Percentiles rank a stretch among this genome's conserved stretches.
These are phyloP conservation scores for Westerdykella sp. DNA, from an alignment of 2,329 filamentous ascomycete genomes.

Conservation along the genomic window DNA sequence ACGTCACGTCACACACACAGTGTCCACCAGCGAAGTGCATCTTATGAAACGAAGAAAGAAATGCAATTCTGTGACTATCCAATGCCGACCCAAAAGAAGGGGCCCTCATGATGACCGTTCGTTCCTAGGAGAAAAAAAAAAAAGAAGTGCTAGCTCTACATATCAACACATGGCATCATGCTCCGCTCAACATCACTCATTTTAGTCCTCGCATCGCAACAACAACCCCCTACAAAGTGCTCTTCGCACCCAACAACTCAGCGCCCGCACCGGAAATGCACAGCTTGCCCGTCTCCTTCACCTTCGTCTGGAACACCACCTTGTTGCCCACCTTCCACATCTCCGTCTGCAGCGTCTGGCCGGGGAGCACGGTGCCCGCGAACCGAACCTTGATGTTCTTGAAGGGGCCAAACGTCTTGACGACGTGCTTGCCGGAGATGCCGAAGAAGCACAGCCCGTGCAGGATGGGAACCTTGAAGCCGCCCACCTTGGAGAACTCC, in stretches of 20 bases:
- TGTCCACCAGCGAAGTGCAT: too few species aligned
- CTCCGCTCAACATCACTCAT: background rate
- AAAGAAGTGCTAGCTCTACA: background rate
- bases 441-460: constrained; percentile 97
- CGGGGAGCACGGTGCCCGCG: constrained; percentile 76
- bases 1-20: too few species aligned
- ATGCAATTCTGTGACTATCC: too few species aligned
- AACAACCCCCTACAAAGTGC: constrained; percentile 28
- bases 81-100: too few species aligned
- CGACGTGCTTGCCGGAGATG: constrained; percentile 82
- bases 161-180: background rate
- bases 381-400: constrained; percentile 94
- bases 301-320: constrained; percentile 78
- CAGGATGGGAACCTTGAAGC: constrained; percentile 89
- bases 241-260: constrained; percentile 56
- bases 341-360: constrained; percentile 82
- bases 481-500: constrained; percentile 86
- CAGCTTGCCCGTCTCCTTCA: constrained; percentile 88
- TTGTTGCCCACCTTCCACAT: constrained; percentile 86
- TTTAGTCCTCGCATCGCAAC: too few species aligned
- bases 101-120: too few species aligned
- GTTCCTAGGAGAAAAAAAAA: background rate
- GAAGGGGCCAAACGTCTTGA: constrained; percentile 73
- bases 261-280: constrained; percentile 76
- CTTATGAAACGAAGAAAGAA: too few species aligned